phyloP scores from a whole-genome alignment of 768 basidiomycete species.

The Cubamyces sp. region DNA sequence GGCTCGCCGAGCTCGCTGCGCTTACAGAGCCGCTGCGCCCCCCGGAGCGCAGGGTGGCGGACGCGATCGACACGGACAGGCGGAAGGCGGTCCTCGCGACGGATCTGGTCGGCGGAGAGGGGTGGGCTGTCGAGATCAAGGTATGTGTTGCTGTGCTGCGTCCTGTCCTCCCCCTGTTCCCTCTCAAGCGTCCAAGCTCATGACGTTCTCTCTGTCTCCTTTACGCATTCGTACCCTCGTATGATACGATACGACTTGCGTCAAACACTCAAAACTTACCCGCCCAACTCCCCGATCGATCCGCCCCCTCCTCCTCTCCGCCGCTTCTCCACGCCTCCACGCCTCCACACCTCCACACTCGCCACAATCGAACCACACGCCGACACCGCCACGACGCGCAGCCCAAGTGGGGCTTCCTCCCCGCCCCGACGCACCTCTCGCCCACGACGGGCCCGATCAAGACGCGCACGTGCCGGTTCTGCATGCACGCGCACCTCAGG shows the following conservation, averaged over 20 bases:
- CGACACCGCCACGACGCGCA: constrained; percentile 35
- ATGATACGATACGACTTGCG: too few relatives aligned
- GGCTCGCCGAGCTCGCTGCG: constrained; percentile 60
- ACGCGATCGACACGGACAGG: constrained; percentile 59
- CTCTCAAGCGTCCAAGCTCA: too few relatives aligned
- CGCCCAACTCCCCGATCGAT: neutral
- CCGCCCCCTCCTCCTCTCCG: neutral
- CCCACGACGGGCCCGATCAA: constrained; percentile 60
- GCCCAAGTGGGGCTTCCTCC: constrained; percentile 99
- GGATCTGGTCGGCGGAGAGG: constrained; percentile 70
- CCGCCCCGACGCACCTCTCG: constrained; percentile 64
- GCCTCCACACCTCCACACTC: neutral
- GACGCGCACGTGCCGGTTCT: constrained; percentile 80
- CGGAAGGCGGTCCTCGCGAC: constrained; percentile 74
- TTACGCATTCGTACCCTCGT: too few relatives aligned
- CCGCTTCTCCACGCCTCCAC: neutral
- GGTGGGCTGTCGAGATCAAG: constrained; percentile 89
- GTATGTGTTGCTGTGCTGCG: too few relatives aligned
- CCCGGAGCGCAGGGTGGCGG: constrained; percentile 52
- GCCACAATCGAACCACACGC: too few relatives aligned
- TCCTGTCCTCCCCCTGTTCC: too few relatives aligned
- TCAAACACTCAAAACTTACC: too few relatives aligned
- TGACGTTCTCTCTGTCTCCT: too few relatives aligned
- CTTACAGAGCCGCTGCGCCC: constrained; percentile 59
- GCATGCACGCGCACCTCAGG: constrained; percentile 74